Evolutionary conservation across 148 eudicot genomes (phyloP).

Genomic region (Heliosperma pusillum): DNA sequence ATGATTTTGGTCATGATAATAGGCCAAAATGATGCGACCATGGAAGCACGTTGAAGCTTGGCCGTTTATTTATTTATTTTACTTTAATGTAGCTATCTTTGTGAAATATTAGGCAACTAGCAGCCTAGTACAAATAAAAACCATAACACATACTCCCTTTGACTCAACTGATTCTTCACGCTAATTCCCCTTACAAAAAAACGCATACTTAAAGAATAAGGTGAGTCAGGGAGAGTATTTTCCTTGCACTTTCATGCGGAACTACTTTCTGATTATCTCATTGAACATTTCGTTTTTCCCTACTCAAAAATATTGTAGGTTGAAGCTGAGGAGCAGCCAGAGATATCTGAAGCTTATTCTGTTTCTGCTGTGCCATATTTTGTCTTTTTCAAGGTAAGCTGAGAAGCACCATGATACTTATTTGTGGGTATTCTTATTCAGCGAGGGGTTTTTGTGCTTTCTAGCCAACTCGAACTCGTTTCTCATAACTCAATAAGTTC

Average conservation of each 20-base stretch:
- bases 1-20: neutral
- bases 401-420: neutral
- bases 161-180: too few species aligned
- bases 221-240: neutral
- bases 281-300: neutral
- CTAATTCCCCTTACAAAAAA: too few species aligned
- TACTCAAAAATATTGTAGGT: slow-evolving; percentile 44
- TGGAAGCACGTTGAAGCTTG: neutral
- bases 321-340: slow-evolving; percentile 98
- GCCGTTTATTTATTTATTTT: neutral
- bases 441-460: neutral
- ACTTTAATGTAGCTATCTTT: neutral
- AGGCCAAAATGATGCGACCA: neutral
- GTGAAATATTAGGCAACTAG: neutral
- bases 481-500: neutral
- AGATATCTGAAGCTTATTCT: slow-evolving; percentile 84
- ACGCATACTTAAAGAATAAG: too few species aligned
- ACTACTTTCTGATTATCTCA: neutral
- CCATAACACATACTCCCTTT: neutral
- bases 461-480: neutral
- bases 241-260: neutral
- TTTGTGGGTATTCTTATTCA: neutral
- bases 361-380: slow-evolving; percentile 94
- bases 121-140: neutral
- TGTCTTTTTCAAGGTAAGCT: slow-evolving; percentile 79